Evolutionary conservation across 169 alveolate genomes (phyloP).

Genomic region (Plasmodium cynomolgi): DNA sequence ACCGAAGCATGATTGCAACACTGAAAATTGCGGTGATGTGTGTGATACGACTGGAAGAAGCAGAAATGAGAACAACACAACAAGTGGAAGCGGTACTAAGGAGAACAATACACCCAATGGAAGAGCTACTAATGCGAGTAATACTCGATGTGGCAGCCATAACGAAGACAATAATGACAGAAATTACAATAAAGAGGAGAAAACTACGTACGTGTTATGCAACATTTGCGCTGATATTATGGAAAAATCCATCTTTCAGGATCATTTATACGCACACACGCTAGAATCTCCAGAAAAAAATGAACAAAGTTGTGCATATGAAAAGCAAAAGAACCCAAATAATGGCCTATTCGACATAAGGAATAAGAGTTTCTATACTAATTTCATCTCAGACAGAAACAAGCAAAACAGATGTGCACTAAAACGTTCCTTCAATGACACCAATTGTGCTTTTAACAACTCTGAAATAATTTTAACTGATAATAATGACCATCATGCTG

Average conservation of each 20-base stretch:
- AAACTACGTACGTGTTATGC: slow-evolving; percentile 10
- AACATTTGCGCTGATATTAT: slow-evolving; percentile 35
- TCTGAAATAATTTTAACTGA: not conserved
- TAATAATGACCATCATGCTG: not conserved
- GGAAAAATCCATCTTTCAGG: slow-evolving; percentile 22
- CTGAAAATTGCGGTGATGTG: not conserved
- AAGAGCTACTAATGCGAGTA: too few relatives aligned
- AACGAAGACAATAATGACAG: not conserved
- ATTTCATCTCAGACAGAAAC: not conserved
- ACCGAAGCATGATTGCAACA: not conserved
- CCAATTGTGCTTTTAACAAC: not conserved
- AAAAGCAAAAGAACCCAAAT: not conserved
- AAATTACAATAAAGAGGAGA: not conserved
- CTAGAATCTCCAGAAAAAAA: not conserved
- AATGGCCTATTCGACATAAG: not conserved
- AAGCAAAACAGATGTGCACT: slow-evolving; percentile 7
- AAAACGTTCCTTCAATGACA: slow-evolving; percentile 2
- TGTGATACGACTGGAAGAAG: not conserved
- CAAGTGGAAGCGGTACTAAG: not conserved
- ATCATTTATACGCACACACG: slow-evolving; percentile 57
- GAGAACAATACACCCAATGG: too few relatives aligned
- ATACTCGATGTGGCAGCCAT: too few relatives aligned
- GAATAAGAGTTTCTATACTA: slow-evolving; percentile 1
- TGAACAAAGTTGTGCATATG: not conserved
- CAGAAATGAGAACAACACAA: not conserved